Evolutionary conservation across 2,329 filamentous ascomycete species (phyloP).

Genomic region (Pseudopithomyces chartarum): DNA sequence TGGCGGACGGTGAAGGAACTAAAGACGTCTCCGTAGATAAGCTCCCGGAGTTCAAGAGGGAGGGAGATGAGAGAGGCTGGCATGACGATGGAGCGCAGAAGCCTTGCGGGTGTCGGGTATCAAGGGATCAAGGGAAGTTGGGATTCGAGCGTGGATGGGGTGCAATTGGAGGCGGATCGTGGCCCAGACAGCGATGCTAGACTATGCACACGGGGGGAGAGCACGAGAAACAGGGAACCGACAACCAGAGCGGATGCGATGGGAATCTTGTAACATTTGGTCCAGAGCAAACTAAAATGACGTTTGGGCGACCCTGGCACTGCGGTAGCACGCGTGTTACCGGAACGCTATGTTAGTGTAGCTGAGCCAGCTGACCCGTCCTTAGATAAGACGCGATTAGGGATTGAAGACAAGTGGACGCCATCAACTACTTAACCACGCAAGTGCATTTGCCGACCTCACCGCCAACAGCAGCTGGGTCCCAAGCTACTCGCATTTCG

Average conservation of each 20-base stretch:
- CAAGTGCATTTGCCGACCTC: not conserved
- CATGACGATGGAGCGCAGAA: not conserved
- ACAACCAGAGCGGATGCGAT: not conserved
- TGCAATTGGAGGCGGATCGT: not conserved
- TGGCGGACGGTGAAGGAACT: slow-evolving; percentile 34
- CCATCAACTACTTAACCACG: not conserved
- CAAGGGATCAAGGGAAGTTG: not conserved
- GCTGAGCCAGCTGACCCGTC: slow-evolving; percentile 17
- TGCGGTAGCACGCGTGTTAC: not conserved
- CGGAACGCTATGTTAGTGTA: slow-evolving; percentile 1
- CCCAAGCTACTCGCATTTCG: not conserved
- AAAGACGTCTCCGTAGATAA: slow-evolving; percentile 43
- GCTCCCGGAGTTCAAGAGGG: slow-evolving; percentile 39
- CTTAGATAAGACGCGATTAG: slow-evolving; percentile 10
- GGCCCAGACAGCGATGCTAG: not conserved
- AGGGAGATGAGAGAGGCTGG: slow-evolving; percentile 35
- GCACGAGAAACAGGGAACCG: slow-evolving; percentile 4
- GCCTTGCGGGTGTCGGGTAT: not conserved
- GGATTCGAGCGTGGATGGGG: not conserved
- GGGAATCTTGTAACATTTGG: not conserved
- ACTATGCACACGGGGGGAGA: not conserved
- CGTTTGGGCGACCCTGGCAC: slow-evolving; percentile 5
- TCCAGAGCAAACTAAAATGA: slow-evolving; percentile 5
- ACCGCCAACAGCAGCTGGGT: not conserved
- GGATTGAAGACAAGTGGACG: slow-evolving; percentile 18